Evolutionary conservation across 306 rosid genomes (phyloP), one percentile per base, ranked within the genome.

Genomic region (Lagenaria siceraria): DNA sequence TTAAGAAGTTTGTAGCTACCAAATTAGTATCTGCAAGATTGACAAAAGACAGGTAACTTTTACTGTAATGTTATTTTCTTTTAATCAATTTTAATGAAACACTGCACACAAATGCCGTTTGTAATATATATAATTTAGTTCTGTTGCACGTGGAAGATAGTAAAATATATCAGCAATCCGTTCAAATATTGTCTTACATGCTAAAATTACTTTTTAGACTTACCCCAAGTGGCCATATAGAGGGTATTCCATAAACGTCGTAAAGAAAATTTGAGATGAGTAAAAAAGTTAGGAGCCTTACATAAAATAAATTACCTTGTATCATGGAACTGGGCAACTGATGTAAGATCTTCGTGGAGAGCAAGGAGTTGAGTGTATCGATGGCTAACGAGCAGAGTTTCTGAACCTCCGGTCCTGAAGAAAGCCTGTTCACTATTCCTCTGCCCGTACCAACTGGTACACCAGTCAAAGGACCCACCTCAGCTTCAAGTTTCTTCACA

Each of bases 361-460:
- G 84, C 79, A 89, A 61, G 24, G 84, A 88, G 81, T 92, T 91
- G 36, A 95, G 88, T 51, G 85, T 86, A 70, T 90, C 92, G 81
- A 92, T 56, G 81, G 97, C 99, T 56, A 78, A 84, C 36, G 90
- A 80, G 80, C 99, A 95, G 25, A 88, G 92, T 78, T 85, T 92
- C 90, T 96, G 97, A 81, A 96, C 92, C 86, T 89, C 99, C 36
- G 95, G 98, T 78, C 99, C 99, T 0, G 96, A 92, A 63, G 98
- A 89, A 81, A 96, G 99, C 87, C 99, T 89, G 83, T 96, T 96
- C 54, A 96, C 99, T 78, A 96, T 92, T 52, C 98, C 99, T 81
- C 99, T 88, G 29, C 99, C 92, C 86, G 88, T 92, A 89, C 91
- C 93, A 69, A 82, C 89, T 0, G 97, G 96, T 76, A 92, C 84